A percentile compares a stretch with the other conserved stretches of the same genome.
Evolutionary conservation across 2,329 filamentous ascomycete species (phyloP).

Genomic region (Verticillium isaacii): DNA sequence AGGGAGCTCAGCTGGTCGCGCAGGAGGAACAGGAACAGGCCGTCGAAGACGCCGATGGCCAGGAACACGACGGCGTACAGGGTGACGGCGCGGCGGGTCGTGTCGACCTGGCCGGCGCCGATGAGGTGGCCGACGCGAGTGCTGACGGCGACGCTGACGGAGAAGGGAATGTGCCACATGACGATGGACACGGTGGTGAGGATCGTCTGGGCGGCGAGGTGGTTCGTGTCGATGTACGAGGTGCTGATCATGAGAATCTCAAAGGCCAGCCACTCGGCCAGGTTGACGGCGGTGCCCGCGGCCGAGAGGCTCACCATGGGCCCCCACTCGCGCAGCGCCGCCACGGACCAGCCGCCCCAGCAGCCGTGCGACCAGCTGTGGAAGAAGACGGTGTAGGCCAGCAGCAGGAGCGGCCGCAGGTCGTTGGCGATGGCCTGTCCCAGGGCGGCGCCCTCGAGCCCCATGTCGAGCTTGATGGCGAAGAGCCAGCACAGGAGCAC

Average conservation of each 20-base stretch:
- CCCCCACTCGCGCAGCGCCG: conserved; percentile 31
- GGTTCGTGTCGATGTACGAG: conserved; percentile 35
- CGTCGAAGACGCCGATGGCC: conserved; percentile 27
- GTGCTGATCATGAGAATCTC: conserved; percentile 40
- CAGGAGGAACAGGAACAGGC: conserved; percentile 22
- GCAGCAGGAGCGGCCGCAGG: conserved; percentile 40
- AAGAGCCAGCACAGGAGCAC: conserved; percentile 44
- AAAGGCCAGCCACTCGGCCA: conserved; percentile 37
- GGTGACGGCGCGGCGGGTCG: conserved; percentile 23
- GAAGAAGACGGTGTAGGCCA: conserved; percentile 38
- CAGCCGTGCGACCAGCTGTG: conserved; percentile 35
- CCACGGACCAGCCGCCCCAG: conserved; percentile 36
- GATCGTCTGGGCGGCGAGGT: conserved; percentile 36
- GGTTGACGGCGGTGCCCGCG: conserved; percentile 31
- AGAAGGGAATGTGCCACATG: conserved; percentile 38
- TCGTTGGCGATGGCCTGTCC: conserved; percentile 44
- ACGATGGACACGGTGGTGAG: conserved; percentile 34
- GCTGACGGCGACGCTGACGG: conserved; percentile 33
- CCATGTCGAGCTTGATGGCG: conserved; percentile 34
- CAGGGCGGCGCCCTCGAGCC: conserved; percentile 45
- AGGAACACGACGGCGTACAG: conserved; percentile 28
- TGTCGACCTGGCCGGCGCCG: conserved; percentile 26
- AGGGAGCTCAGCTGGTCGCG: conserved; percentile 22
- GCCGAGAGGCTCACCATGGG: conserved; percentile 31
- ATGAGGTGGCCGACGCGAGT: conserved; percentile 37